Conservation (phyloP, 2,329 filamentous ascomycete species). For the Neoascochyta sp. region DNA sequence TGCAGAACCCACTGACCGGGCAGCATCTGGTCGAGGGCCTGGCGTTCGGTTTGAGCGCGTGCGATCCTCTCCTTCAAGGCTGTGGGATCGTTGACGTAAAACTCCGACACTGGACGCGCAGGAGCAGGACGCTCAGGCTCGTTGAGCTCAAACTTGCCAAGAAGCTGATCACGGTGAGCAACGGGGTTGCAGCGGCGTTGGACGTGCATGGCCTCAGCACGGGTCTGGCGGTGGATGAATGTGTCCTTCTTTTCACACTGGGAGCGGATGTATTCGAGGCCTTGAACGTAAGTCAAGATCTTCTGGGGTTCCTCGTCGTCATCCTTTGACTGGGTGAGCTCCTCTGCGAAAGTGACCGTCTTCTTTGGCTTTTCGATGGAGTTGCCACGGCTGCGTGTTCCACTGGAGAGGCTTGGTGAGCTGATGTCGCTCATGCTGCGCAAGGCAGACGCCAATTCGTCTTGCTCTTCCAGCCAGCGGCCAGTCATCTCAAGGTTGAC, state of each 20-base stretch:
- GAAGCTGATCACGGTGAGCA: constrained; percentile 73
- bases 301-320: constrained; percentile 31
- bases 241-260: constrained; percentile 66
- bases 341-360: constrained; percentile 66
- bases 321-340: constrained; percentile 19
- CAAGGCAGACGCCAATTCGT: constrained; percentile 68
- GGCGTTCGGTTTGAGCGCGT: constrained; percentile 67
- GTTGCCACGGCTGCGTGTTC: constrained; percentile 33
- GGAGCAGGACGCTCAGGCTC: constrained; percentile 42
- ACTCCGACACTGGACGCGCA: constrained; percentile 45
- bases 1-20: constrained; percentile 61
- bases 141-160: constrained; percentile 78
- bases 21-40: constrained; percentile 69
- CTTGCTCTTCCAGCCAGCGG: constrained; percentile 80
- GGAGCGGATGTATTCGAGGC: constrained; percentile 72
- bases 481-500: constrained; percentile 81
- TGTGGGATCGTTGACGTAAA: constrained; percentile 52
- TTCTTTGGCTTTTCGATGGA: constrained; percentile 57
- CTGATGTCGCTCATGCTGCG: constrained; percentile 48
- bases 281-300: constrained; percentile 82
- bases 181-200: constrained; percentile 70
- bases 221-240: constrained; percentile 78
- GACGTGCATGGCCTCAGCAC: constrained; percentile 85
- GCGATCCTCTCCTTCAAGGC: constrained; percentile 57
- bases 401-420: constrained; percentile 40